phyloP scores from a whole-genome alignment of 106 monocot genomes.

The Dioscorea alata region DNA sequence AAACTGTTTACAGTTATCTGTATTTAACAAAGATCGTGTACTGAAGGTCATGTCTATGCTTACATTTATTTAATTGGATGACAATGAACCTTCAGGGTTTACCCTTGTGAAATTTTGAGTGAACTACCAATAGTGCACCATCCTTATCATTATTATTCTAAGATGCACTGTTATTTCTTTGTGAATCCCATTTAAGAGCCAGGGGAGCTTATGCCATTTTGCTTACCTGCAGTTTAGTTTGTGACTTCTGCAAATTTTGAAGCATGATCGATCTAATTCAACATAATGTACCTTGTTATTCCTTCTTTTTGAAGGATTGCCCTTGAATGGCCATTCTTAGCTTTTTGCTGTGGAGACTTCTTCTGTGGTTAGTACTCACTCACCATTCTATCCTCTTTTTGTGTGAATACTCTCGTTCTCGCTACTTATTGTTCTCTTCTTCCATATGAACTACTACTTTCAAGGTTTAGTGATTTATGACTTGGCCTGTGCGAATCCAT shows the following conservation, averaged over 20 bases:
- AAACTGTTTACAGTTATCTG: too few relatives aligned
- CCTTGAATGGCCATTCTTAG: background rate
- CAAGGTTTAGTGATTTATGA: too few relatives aligned
- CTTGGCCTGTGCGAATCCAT: too few relatives aligned
- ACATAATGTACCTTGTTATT: slow-evolving; percentile 1
- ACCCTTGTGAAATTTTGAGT: background rate
- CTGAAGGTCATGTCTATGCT: too few relatives aligned
- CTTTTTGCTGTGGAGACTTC: background rate
- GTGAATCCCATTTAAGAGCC: background rate
- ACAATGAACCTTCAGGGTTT: background rate
- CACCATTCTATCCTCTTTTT: too few relatives aligned
- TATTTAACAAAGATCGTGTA: too few relatives aligned
- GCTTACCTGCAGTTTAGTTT: slow-evolving; percentile 22
- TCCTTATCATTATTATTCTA: background rate
- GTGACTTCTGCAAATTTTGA: slow-evolving; percentile 17
- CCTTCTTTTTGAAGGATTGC: slow-evolving; percentile 7
- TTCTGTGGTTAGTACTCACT: background rate
- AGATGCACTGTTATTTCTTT: background rate
- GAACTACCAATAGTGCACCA: background rate
- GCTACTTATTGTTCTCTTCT: too few relatives aligned
- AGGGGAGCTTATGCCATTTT: slow-evolving; percentile 2
- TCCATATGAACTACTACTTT: too few relatives aligned
- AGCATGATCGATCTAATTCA: slow-evolving; percentile 14
- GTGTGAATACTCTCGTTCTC: too few relatives aligned
- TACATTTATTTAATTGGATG: background rate